Percentiles rank a stretch among this genome's conserved stretches.
Evolutionary conservation across 1,284 basidiomycete genomes (phyloP).

Genomic region (Ustilago curta): DNA sequence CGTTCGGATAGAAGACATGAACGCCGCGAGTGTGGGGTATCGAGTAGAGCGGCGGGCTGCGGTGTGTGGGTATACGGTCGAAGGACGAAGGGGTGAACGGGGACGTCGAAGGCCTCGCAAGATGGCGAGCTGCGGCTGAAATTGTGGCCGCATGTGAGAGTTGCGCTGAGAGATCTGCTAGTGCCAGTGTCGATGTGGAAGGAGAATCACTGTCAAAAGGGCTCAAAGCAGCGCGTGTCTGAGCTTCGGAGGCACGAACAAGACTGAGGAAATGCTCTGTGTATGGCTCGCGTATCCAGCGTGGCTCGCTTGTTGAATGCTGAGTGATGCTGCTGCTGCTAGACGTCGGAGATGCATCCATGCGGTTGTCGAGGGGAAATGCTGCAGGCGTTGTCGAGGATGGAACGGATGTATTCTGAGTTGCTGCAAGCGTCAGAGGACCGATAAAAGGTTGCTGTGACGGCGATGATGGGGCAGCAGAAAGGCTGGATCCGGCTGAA

Average conservation of each 20-base stretch:
- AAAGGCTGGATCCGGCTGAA: neutral
- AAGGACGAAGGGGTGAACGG: slow-evolving; percentile 14
- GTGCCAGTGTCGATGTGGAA: slow-evolving; percentile 5
- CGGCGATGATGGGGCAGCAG: neutral
- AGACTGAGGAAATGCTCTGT: neutral
- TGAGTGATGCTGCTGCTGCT: neutral
- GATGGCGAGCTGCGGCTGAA: slow-evolving; percentile 28
- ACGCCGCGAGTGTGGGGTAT: slow-evolving; percentile 22
- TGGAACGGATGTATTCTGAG: slow-evolving; percentile 12
- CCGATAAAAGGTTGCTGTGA: slow-evolving; percentile 31
- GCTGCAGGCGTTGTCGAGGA: neutral
- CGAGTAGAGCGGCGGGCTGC: slow-evolving; percentile 7
- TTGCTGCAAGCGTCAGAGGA: slow-evolving; percentile 27
- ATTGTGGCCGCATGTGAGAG: slow-evolving; percentile 6
- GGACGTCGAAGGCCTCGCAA: slow-evolving; percentile 10
- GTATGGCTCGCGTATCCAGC: slow-evolving; percentile 10
- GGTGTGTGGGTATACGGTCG: slow-evolving; percentile 19
- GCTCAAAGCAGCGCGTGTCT: neutral
- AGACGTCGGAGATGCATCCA: neutral
- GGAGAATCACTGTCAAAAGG: slow-evolving; percentile 9
- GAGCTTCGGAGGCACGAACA: slow-evolving; percentile 1
- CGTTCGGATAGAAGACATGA: slow-evolving; percentile 34
- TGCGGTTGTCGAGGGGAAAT: neutral
- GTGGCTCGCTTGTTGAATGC: slow-evolving; percentile 2
- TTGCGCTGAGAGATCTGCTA: neutral